Evolutionary conservation across 1,284 basidiomycete species (phyloP), one percentile per base, ranked within the genome.

Genomic region (Ceratobasidium sp.): DNA sequence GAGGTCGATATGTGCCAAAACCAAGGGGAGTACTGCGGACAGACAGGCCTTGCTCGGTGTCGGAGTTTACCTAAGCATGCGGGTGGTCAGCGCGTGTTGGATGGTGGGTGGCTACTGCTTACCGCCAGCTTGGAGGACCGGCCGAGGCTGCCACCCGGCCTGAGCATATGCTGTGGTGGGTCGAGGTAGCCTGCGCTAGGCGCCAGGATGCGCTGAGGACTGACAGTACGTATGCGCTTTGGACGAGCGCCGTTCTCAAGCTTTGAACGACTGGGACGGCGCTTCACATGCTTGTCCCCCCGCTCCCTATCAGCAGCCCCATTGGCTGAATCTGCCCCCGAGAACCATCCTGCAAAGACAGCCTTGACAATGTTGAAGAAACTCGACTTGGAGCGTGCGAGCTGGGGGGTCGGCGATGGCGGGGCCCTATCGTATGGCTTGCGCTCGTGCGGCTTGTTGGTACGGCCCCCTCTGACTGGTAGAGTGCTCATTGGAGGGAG

Each of bases 301-400:
- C n/a, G 2, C 1, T 47, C 49, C 9, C 29, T 47, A n/a, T 50
- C 33, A 14, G 30, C 59, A 23, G 41, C 14, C 16, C 42, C 9
- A 36, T 29, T 59, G 27, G 44, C 21, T 21, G 23, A 2, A n/a
- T 62, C 47, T 23, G 29, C 36, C 30, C 46, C 47, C 33, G 47
- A 36, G 13, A 62, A 82, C 86, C 87, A 87, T 71, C 80, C 83
- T 19, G 85, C 82, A 72, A 88, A 85, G 75, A 88, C 79, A 77
- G 80, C 84, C 79, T 84, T 88, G 76, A 88, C 72, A 11, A 75
- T 72, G 25, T 66, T 70, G 52, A 73, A 68, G 62, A 74, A 53
- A 23, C 64, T 52, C 62, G 69, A 29, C 49, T 49, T 66, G 47
- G 52, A 57, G 42, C 56, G 56, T 56, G 60, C 36, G 25, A 41